These are phyloP conservation scores for Suhomyces sp. DNA, from an alignment of 805 yeast species.

Conservation along the genomic window DNA sequence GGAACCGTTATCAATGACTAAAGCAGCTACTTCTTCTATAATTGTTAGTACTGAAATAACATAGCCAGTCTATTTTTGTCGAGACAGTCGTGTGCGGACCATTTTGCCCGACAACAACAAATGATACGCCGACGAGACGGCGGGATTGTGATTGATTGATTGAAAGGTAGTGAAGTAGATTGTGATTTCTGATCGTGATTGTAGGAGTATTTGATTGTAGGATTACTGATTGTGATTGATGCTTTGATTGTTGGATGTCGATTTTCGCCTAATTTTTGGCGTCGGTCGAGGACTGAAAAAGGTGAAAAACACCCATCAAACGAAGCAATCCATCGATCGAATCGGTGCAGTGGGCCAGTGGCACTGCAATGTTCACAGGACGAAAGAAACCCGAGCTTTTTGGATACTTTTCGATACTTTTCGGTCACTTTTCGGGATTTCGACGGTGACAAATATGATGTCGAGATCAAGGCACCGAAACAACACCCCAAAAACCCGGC, in stretches of 20 bases:
- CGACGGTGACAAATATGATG: background rate
- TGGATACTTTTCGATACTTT: no score
- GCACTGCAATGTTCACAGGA: background rate
- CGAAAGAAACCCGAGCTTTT: background rate
- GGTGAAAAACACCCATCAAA: constrained; percentile 3
- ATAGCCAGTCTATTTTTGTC: no score
- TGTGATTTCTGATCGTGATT: background rate
- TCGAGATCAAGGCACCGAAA: background rate
- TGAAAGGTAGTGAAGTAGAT: background rate
- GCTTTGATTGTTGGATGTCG: no score
- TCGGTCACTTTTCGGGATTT: background rate
- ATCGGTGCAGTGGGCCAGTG: background rate
- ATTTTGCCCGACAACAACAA: background rate
- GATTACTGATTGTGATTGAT: background rate
- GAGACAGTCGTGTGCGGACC: constrained; percentile 1
- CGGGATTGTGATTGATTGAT: background rate
- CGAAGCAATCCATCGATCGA: background rate
- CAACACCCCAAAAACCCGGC: constrained; percentile 9
- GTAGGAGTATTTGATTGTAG: background rate
- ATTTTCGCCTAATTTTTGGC: no score
- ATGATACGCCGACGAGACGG: constrained; percentile 1
- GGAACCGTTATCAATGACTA: constrained; percentile 99
- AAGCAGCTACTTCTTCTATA: constrained; percentile 48
- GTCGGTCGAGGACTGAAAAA: background rate
- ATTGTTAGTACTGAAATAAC: constrained; percentile 25